Evolutionary conservation across 805 yeast genomes (phyloP).

Genomic region (Ogataea ganodermae): DNA sequence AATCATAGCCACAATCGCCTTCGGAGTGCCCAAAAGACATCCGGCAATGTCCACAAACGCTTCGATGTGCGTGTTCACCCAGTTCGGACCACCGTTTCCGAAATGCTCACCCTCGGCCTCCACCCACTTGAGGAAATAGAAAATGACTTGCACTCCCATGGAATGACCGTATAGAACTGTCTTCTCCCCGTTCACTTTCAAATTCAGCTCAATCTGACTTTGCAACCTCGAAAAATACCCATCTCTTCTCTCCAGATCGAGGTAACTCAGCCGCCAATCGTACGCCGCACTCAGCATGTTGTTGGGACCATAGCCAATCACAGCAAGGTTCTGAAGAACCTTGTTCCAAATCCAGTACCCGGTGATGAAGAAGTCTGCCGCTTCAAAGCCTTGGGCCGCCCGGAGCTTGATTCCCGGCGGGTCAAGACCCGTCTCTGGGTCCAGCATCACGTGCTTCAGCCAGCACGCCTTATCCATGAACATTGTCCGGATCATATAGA

Average conservation of each 20-base stretch:
- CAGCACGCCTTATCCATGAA: constrained; percentile 89
- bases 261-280: constrained; percentile 93
- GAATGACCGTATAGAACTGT: constrained; percentile 86
- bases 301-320: constrained; percentile 89
- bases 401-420: constrained; percentile 80
- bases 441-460: constrained; percentile 88
- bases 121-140: constrained; percentile 93
- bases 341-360: constrained; percentile 99
- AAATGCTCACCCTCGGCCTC: constrained; percentile 79
- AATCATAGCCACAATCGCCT: constrained; percentile 85
- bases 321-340: constrained; percentile 90
- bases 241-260: constrained; percentile 87
- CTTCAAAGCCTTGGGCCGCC: constrained; percentile 95
- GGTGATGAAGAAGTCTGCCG: constrained; percentile 93
- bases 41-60: constrained; percentile 89
- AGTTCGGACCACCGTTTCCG: constrained; percentile 87
- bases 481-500: constrained; percentile 93
- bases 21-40: constrained; percentile 90
- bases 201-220: constrained; percentile 64
- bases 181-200: constrained; percentile 58
- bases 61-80: constrained; percentile 87
- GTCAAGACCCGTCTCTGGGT: constrained; percentile 88
- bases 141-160: constrained; percentile 92
- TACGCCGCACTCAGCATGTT: constrained; percentile 90
- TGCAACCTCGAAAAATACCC: constrained; percentile 80